Percentiles rank a stretch among this genome's conserved stretches.
Conservation (phyloP, 2,329 filamentous ascomycete species). For the Waltergamsia citrina region DNA sequence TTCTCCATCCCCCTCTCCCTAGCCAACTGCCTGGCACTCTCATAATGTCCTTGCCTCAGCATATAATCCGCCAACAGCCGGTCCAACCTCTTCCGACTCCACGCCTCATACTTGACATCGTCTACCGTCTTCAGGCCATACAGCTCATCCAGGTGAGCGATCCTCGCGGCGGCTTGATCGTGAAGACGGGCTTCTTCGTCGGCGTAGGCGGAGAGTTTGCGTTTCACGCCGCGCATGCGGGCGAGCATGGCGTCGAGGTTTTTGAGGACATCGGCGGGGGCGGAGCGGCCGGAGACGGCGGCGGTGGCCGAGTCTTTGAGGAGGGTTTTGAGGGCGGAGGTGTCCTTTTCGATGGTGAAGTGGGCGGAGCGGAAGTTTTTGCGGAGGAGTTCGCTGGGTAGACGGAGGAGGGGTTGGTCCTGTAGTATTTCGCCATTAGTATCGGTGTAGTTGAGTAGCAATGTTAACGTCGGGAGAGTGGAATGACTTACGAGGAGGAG, state of each 20-base stretch:
- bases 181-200: constrained; percentile 75
- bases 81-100: constrained; percentile 75
- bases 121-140: constrained; percentile 72
- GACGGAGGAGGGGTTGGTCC: constrained; percentile 90
- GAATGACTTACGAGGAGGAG: constrained; percentile 54
- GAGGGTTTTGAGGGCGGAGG: constrained; percentile 48
- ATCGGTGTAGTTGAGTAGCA: constrained; percentile 2
- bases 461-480: not conserved
- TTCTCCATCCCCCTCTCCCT: constrained; percentile 66
- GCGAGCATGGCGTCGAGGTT: constrained; percentile 78
- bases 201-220: constrained; percentile 70
- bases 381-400: constrained; percentile 85
- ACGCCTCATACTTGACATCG: constrained; percentile 88
- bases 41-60: constrained; percentile 70
- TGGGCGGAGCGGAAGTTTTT: constrained; percentile 90
- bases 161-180: constrained; percentile 63
- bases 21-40: constrained; percentile 68
- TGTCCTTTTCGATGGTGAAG: constrained; percentile 65
- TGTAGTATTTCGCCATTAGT: constrained; percentile 19
- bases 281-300: constrained; percentile 52
- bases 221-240: constrained; percentile 77
- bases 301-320: constrained; percentile 57
- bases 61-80: constrained; percentile 88
- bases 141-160: constrained; percentile 72
- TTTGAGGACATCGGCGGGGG: constrained; percentile 63